Conservation (phyloP, 2,329 filamentous ascomycete species). For the Ceratocystiopsis minuta region DNA sequence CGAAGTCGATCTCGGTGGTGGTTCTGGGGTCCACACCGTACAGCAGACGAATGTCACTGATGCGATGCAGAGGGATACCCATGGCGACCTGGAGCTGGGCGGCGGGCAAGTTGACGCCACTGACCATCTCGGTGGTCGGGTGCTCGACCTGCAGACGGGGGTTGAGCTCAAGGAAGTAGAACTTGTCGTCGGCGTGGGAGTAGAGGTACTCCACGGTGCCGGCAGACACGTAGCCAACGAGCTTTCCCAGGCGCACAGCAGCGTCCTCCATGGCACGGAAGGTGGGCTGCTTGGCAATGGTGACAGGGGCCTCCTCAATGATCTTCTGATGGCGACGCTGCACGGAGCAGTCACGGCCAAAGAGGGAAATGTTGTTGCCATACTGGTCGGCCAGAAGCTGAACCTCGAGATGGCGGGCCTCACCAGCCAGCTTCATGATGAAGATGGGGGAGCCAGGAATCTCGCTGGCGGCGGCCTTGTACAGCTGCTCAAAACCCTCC, state of each 20-base stretch:
- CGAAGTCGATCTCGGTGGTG: conserved; percentile 79
- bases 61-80: conserved; percentile 89
- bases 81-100: conserved; percentile 98
- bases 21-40: conserved; percentile 91
- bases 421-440: conserved; percentile 98
- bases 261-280: conserved; percentile 96
- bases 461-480: conserved; percentile 91
- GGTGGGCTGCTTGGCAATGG: conserved; percentile 73
- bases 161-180: conserved; percentile 98
- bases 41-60: conserved; percentile 86
- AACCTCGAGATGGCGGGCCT: conserved; percentile 90
- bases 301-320: conserved; percentile 96
- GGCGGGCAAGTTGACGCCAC: conserved; percentile 88
- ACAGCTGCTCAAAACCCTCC: conserved; percentile 68
- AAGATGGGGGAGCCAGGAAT: conserved; percentile 98
- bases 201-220: conserved; percentile 99
- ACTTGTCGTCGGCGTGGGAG: conserved; percentile 93
- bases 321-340: conserved; percentile 99
- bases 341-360: conserved; percentile 95
- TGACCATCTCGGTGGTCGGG: conserved; percentile 98
- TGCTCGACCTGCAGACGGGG: conserved; percentile 99
- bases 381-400: conserved; percentile 97
- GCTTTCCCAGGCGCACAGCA: conserved; percentile 77
- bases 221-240: conserved; percentile 96
- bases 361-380: conserved; percentile 98